Base-by-base conservation (phyloP, 2,329 filamentous ascomycete species). In the Clonostachys solani region DNA sequence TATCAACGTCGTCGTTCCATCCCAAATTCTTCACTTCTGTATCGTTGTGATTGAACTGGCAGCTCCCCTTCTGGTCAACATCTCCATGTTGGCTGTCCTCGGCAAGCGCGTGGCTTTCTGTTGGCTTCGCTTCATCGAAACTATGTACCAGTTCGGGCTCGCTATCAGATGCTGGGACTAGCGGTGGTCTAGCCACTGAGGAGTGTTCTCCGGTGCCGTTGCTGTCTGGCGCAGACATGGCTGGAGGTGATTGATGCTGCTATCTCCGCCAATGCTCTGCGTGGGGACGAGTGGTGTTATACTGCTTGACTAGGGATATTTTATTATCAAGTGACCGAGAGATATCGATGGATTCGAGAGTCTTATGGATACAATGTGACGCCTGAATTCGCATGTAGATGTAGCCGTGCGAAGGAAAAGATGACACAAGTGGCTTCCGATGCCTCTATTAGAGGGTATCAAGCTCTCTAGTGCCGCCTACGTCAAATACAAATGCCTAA, bases 11-110 rank as follows among this genome's bases (percentile, higher is more conserved):
- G 17, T 18, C 15, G 51, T 85, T 81, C 86, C 86, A 89, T n/a
- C 86, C 86, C 16, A 89, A 61, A 55, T 89, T 75, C 42, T 75
- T 74, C 4, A 86, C 82, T 49, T 86, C 82, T 35, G 71, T 58
- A 48, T 65, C 75, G 7, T 73, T 69, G 45, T 76, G 70, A 12
- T 72, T 66, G 16, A 68, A 59, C 59, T 81, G 76, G 13, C 67
- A 54, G 3, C 65, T 55, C 10, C 75, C 76, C 45, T 71, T 72
- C 36, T 72, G 16, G 37, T 36, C 17, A 15, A 40, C 17, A 34
- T 43, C 12, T 42, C 43, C 5, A 33, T 29, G 12, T 49, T 52
- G 49, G 33, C 56, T 56, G 45, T 63, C 57, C 2, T 67, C 59
- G 7, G 66, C 66, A 10, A 69, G 60, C 6, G 60, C 58, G 42